These are phyloP conservation scores for Westerdykella aurantiaca DNA, from an alignment of 2,329 filamentous ascomycete species.

Conservation along the genomic window DNA sequence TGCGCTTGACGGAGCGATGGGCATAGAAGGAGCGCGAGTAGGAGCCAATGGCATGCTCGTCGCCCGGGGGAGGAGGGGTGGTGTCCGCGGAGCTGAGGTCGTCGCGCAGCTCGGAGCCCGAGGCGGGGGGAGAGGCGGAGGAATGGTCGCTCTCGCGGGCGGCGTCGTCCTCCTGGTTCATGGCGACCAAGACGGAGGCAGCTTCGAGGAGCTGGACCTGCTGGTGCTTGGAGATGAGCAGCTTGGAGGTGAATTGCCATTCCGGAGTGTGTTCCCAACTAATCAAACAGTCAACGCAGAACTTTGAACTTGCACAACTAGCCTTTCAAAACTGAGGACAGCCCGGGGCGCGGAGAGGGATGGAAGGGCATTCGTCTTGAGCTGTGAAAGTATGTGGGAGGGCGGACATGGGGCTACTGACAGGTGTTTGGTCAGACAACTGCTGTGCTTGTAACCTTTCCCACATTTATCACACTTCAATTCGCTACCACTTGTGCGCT, in stretches of 20 bases:
- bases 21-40: constrained; percentile 32
- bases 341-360: constrained; percentile 9
- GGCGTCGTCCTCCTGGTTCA: constrained; percentile 65
- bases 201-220: constrained; percentile 97
- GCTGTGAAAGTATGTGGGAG: constrained; percentile 40
- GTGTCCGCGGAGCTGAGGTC: constrained; percentile 86
- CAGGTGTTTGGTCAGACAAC: constrained; percentile 99
- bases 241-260: constrained; percentile 94
- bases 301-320: neutral
- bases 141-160: constrained; percentile 70
- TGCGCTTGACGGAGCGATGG: constrained; percentile 38
- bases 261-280: constrained; percentile 99
- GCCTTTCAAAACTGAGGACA: constrained; percentile 9
- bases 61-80: constrained; percentile 76
- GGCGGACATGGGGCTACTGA: constrained; percentile 64
- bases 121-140: constrained; percentile 74
- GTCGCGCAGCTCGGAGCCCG: constrained; percentile 66
- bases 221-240: constrained; percentile 98
- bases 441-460: constrained; percentile 99
- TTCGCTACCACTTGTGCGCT: constrained; percentile 74
- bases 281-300: constrained; percentile 37
- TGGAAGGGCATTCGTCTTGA: constrained; percentile 36
- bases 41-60: constrained; percentile 54
- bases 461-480: constrained; percentile 96
- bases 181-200: constrained; percentile 88